These are phyloP conservation scores for Arabidopsis lyrata DNA, from an alignment of 441 rosid genomes.

Conservation along the genomic window DNA sequence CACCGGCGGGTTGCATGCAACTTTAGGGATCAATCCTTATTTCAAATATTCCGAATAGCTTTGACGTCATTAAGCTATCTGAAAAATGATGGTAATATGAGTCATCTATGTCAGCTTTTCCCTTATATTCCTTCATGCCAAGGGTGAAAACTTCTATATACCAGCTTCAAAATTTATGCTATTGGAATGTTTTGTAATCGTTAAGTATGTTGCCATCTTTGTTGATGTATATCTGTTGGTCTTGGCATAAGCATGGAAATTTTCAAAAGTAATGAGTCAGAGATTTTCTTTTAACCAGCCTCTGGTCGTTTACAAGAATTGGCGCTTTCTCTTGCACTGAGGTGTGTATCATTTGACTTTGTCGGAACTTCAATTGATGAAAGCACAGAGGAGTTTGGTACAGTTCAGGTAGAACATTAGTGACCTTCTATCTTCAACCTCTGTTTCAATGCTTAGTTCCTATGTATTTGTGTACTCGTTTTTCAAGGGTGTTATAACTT, in stretches of 20 bases:
- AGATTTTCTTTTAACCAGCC: constrained; percentile 52
- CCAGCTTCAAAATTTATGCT: constrained; percentile 19
- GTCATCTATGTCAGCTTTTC: constrained; percentile 22
- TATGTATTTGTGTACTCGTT: constrained; percentile 20
- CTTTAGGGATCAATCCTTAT: constrained; percentile 95
- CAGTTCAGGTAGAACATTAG: constrained; percentile 80
- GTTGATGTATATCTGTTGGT: constrained; percentile 24
- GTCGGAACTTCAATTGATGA: constrained; percentile 98
- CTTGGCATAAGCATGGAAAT: constrained; percentile 20
- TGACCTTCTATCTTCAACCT: constrained; percentile 12
- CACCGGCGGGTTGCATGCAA: constrained; percentile 94
- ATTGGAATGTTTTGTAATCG: constrained; percentile 15
- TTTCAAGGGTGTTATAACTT: constrained; percentile 28
- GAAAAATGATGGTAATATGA: constrained; percentile 85
- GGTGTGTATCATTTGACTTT: constrained; percentile 97
- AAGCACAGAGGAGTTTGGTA: constrained; percentile 99
- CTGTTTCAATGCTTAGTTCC: constrained; percentile 19
- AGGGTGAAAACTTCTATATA: constrained; percentile 15
- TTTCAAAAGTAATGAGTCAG: constrained; percentile 21
- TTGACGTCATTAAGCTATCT: constrained; percentile 86
- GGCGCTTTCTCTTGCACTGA: constrained; percentile 93
- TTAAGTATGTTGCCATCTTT: constrained; percentile 13
- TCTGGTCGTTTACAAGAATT: constrained; percentile 85
- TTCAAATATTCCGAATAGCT: constrained; percentile 94
- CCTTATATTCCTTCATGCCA: constrained; percentile 21